Base-by-base conservation (phyloP, 768 basidiomycete genomes). In the Trametes meyenii region DNA sequence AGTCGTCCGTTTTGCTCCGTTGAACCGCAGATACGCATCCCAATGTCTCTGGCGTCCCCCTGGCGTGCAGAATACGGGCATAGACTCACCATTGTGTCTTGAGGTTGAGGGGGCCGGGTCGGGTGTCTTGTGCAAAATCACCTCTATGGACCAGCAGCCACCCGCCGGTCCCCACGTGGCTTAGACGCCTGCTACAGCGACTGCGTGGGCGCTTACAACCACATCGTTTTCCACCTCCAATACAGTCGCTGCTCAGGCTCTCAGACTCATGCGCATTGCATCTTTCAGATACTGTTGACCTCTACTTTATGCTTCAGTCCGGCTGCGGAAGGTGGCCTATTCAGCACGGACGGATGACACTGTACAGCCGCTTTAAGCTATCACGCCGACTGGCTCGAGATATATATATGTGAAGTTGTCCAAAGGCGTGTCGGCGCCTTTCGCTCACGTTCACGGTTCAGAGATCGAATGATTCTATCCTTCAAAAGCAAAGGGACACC, bases 41-140 rank as follows among this genome's bases (percentile, higher is more conserved):
- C 21, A 35, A 16, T 53, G 39, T 36, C 53, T 33, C 43, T 16
- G 17, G 52, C 38, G 55, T 62, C 58, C 43, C n/a, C 54, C 65
- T 33, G 40, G 63, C 49, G 19, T 59, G 58, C 58, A 60, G 24
- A 62, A 63, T n/a, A 60, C 60, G 58, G 58, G 62, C 58, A 55
- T 33, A 58, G 35, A 80, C 81, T 80, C 74, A 82, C 81, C 81
- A 82, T 82, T 44, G 75, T 72, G 75, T 66, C 71, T 72, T 70
- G 71, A 68, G 60, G 62, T 70, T 70, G 67, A 68, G 68, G 71
- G 62, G 68, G 68, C 65, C 71, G 65, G 63, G 64, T 59, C 62
- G 62, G 62, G 36, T 58, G 63, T 60, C 60, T 66, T 56, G 60
- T 48, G 56, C 40, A 56, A 60, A 64, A 53, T 58, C 51, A 24